Conservation (phyloP, 495 filamentous ascomycete genomes). For the Trichoderma parareesei region DNA sequence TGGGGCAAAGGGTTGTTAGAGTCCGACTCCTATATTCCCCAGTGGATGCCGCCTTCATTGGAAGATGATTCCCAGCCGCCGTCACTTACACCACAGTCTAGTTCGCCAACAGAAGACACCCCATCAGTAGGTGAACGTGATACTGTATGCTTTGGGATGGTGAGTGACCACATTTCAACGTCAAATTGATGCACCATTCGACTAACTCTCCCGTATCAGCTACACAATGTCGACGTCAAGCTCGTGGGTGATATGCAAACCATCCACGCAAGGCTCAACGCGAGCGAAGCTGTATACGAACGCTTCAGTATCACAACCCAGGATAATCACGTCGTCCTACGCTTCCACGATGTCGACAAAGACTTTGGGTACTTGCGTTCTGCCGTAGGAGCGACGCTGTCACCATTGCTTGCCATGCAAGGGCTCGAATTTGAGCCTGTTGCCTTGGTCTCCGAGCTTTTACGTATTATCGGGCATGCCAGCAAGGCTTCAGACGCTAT, state of each 20-base stretch:
- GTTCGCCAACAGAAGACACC: neutral
- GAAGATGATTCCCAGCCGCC: neutral
- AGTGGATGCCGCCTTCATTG: neutral
- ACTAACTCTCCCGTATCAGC: neutral
- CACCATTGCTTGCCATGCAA: conserved; percentile 10
- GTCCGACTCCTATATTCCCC: neutral
- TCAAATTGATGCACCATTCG: too few relatives aligned
- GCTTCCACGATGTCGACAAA: conserved; percentile 15
- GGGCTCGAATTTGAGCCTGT: conserved; percentile 20
- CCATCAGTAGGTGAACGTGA: neutral
- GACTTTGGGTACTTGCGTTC: conserved; percentile 19
- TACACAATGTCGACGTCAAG: conserved; percentile 15
- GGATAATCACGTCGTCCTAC: conserved; percentile 15
- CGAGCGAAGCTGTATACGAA: conserved; percentile 13
- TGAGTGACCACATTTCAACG: neutral
- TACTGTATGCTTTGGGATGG: conserved; percentile 24
- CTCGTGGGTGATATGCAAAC: conserved; percentile 17
- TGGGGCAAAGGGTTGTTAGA: neutral
- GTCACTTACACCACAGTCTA: neutral
- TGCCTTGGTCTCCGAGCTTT: conserved; percentile 13
- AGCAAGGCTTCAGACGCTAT: conserved; percentile 20
- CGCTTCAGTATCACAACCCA: conserved; percentile 17
- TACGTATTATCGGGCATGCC: conserved; percentile 17
- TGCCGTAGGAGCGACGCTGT: conserved; percentile 15
- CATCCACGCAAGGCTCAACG: conserved; percentile 13